Conservation (phyloP, 345 rosid species). For the Raphanus raphanistrum region DNA sequence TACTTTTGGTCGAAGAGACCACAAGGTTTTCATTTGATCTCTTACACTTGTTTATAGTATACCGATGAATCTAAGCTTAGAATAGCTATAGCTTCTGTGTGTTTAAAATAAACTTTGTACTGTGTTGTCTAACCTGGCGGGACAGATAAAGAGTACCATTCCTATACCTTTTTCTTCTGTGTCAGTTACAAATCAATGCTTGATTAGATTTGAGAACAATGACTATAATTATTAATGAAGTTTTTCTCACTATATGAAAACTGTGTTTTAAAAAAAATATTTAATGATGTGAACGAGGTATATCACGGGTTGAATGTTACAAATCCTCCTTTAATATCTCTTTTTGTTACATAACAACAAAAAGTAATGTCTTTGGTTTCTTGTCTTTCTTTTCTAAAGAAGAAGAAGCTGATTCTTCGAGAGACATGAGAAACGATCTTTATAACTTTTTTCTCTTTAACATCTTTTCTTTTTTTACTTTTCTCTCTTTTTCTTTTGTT, state of each 20-base stretch:
- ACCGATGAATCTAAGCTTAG: background rate
- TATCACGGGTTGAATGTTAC: conserved; percentile 35
- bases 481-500: background rate
- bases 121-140: background rate
- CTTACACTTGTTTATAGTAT: background rate
- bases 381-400: conserved; percentile 47
- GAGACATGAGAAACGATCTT: conserved; percentile 62
- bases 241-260: background rate
- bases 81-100: conserved; percentile 1
- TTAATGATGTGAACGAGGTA: background rate
- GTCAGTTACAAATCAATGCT: conserved; percentile 28
- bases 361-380: background rate
- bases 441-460: background rate
- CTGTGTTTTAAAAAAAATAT: background rate
- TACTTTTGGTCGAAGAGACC: background rate
- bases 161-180: background rate
- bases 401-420: conserved; percentile 82
- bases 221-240: conserved; percentile 20
- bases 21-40: conserved; percentile 1
- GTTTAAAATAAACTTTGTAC: background rate
- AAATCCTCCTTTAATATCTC: background rate
- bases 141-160: background rate
- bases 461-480: conserved; percentile 25
- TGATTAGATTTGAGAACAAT: conserved; percentile 29
- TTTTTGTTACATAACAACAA: background rate